Evolutionary conservation across 2,329 filamentous ascomycete genomes (phyloP).

Genomic region (Calonectria pseudoreteaudii): DNA sequence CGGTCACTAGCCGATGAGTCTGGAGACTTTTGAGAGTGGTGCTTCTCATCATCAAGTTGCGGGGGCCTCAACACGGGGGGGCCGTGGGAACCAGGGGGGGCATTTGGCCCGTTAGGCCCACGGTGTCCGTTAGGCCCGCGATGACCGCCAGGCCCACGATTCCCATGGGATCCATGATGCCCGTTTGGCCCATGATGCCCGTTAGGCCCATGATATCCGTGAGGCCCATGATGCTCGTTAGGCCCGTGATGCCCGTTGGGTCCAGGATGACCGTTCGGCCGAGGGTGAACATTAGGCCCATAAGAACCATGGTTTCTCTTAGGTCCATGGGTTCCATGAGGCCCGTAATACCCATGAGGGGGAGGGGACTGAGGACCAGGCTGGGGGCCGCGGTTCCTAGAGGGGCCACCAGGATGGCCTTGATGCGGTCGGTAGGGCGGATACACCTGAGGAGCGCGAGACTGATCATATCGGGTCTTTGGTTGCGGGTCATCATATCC

Average conservation of each 20-base stretch:
- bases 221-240: neutral
- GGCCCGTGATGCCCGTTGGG: neutral
- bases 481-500: conserved; percentile 39
- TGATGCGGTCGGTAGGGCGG: conserved; percentile 30
- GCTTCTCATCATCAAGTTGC: conserved; percentile 49
- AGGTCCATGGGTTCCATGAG: neutral
- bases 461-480: conserved; percentile 48
- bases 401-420: conserved; percentile 29
- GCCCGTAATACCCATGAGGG: conserved; percentile 22
- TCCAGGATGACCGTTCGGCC: neutral
- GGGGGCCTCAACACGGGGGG: conserved; percentile 39
- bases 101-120: neutral
- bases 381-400: conserved; percentile 31
- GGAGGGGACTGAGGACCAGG: conserved; percentile 32
- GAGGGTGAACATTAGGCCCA: neutral
- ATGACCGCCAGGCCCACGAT: neutral
- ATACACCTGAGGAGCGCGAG: conserved; percentile 25
- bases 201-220: neutral
- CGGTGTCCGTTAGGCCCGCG: neutral
- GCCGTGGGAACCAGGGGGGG: conserved; percentile 30
- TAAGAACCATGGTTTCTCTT: neutral
- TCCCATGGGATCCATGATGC: neutral
- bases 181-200: neutral
- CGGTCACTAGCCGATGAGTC: conserved; percentile 54
- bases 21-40: conserved; percentile 56